A percentile compares a stretch with the other conserved stretches of the same genome.
These are phyloP conservation scores for Yamadazyma diddensiae DNA, from an alignment of 1,139 yeast genomes.

Conservation along the genomic window DNA sequence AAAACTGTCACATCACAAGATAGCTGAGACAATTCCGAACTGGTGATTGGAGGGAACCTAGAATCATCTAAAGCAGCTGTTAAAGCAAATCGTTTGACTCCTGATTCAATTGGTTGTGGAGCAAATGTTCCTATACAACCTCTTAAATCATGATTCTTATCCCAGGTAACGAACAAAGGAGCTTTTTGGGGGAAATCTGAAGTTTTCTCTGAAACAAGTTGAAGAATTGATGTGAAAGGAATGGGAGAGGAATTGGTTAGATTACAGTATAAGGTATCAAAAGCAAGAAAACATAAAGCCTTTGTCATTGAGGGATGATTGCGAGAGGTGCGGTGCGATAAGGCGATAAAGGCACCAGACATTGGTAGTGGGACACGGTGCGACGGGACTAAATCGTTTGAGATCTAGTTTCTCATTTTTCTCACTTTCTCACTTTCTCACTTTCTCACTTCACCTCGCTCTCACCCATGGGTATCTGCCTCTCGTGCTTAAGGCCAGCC, in stretches of 20 bases:
- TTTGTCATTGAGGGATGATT: conserved; percentile 26
- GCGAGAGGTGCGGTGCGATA: conserved; percentile 1
- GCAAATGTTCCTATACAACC: conserved; percentile 93
- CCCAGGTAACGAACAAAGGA: conserved; percentile 85
- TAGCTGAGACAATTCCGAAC: conserved; percentile 48
- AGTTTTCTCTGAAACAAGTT: conserved; percentile 16
- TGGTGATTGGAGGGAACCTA: conserved; percentile 67
- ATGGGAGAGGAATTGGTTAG: conserved; percentile 17
- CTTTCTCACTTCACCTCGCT: too few species aligned
- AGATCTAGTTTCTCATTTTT: too few species aligned
- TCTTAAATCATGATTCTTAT: conserved; percentile 53
- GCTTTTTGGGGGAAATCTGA: conserved; percentile 45
- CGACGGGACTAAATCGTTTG: too few species aligned
- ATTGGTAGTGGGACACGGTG: too few species aligned
- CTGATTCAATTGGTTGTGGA: conserved; percentile 44
- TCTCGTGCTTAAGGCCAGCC: conserved; percentile 43
- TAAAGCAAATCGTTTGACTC: conserved; percentile 61
- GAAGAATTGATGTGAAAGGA: conserved; percentile 17
- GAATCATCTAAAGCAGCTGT: conserved; percentile 73
- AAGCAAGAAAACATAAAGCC: conserved; percentile 40
- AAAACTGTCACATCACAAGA: conserved; percentile 61
- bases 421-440: too few species aligned
- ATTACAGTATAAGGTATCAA: conserved; percentile 29
- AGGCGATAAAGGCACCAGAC: neutral
- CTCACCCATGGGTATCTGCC: conserved; percentile 45